phyloP scores from a whole-genome alignment of 768 basidiomycete species.

The Crucibulum laeve region DNA sequence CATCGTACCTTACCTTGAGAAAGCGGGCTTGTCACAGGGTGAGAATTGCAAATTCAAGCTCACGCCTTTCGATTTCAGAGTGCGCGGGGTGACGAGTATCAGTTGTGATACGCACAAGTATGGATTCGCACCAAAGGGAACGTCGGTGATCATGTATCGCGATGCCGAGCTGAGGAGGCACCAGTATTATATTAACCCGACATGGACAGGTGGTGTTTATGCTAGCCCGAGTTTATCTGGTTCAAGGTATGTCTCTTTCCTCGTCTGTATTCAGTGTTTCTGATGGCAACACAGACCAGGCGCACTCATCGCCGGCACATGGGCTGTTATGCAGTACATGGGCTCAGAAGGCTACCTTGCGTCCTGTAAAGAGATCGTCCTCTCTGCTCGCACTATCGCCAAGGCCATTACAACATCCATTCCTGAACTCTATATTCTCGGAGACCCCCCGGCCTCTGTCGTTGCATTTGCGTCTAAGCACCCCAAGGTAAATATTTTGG shows the following conservation, averaged over 20 bases:
- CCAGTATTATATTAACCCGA: constrained; percentile 84
- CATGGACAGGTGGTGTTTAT: constrained; percentile 88
- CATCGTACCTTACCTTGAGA: constrained; percentile 88
- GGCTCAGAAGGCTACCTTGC: constrained; percentile 83
- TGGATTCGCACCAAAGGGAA: constrained; percentile 47
- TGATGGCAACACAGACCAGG: constrained; percentile 60
- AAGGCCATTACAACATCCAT: constrained; percentile 61
- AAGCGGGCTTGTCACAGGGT: constrained; percentile 64
- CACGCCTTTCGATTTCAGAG: constrained; percentile 83
- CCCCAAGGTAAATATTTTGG: constrained; percentile 66
- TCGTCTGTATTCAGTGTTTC: neutral
- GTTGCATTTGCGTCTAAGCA: constrained; percentile 79
- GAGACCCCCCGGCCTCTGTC: constrained; percentile 85
- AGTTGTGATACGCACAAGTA: constrained; percentile 97
- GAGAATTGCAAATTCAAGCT: constrained; percentile 51
- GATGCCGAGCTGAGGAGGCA: constrained; percentile 67
- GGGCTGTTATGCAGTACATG: constrained; percentile 95
- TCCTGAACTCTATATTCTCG: constrained; percentile 84
- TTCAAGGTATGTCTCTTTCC: constrained; percentile 58
- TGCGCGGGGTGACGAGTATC: constrained; percentile 89
- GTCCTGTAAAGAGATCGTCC: constrained; percentile 82
- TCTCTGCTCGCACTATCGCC: constrained; percentile 66
- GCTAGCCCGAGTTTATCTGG: constrained; percentile 88
- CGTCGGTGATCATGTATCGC: constrained; percentile 94
- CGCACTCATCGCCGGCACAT: constrained; percentile 88